Conservation (phyloP, 2,329 filamentous ascomycete species). For the Fusarium succisae region DNA sequence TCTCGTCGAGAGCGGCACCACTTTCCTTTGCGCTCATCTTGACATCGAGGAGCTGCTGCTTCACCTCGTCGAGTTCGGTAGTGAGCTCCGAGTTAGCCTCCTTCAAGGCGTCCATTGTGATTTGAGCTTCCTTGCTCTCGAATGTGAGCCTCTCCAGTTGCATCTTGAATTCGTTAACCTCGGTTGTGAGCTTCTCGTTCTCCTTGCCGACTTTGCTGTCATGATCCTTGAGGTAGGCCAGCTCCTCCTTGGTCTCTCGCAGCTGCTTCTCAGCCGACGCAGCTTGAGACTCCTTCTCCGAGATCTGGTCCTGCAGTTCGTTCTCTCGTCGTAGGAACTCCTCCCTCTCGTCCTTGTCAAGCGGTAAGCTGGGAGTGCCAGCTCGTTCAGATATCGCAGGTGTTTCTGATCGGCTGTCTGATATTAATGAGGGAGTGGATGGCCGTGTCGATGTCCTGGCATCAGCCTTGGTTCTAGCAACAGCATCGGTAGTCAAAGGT, state of each 20-base stretch:
- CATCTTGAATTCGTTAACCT: conserved; percentile 95
- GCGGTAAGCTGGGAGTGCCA: conserved; percentile 83
- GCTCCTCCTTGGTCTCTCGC: conserved; percentile 85
- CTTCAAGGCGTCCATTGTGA: conserved; percentile 97
- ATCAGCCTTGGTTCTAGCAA: conserved; percentile 52
- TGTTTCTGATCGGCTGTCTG: conserved; percentile 70
- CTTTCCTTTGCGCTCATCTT: conserved; percentile 98
- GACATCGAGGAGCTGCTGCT: conserved; percentile 93
- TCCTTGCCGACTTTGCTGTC: conserved; percentile 85
- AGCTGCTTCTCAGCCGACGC: conserved; percentile 82
- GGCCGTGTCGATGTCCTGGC: conserved; percentile 57
- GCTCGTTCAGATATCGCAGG: conserved; percentile 79
- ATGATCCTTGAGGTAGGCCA: conserved; percentile 85
- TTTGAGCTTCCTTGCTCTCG: conserved; percentile 94
- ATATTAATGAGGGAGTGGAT: conserved; percentile 60
- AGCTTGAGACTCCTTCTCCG: conserved; percentile 88
- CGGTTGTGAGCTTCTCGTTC: conserved; percentile 85
- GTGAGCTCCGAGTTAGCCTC: conserved; percentile 96
- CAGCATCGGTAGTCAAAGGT: conserved; percentile 63
- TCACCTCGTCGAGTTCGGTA: conserved; percentile 89
- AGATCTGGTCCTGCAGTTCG: conserved; percentile 94
- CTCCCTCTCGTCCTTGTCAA: conserved; percentile 97
- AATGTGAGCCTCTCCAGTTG: conserved; percentile 95
- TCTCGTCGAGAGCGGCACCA: conserved; percentile 89
- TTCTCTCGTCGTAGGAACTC: conserved; percentile 96